Evolutionary conservation across 495 filamentous ascomycete genomes (phyloP), one percentile per base, ranked within the genome.

Genomic region (Xylaria telfairii): DNA sequence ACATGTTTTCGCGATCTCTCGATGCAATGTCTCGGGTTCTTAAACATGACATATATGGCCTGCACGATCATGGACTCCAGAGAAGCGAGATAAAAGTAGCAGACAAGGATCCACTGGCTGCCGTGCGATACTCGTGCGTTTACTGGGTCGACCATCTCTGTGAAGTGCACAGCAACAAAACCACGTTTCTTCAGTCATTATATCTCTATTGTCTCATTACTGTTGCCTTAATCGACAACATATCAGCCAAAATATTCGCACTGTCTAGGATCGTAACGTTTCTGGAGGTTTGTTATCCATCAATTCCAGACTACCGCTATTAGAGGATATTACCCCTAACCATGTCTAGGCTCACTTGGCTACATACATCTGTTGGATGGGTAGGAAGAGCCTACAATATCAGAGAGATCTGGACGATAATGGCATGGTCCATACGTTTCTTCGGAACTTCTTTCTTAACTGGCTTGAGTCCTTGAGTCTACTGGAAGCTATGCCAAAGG

Each of bases 101-200:
- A 8, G 30, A 69, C 10, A 69, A 74, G 5, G 78, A 82, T 68
- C 79, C 79, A 41, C 47, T 82, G 53, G 76, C 73, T 2, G 30
- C 70, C 44, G 32, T 74, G 57, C 74, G 72, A 32, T 84, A 84
- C 67, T 74, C 81, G 2, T 83, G 81, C 66, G 28, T 80, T 47
- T 79, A 78, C 69, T 84, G 80, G 82, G 69, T 77, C 64, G 71
- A 79, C 39, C 81, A 83, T 71, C 57, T 78, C 37, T 15, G 21
- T 26, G 47, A 21, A 4, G 42, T 12, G 42, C 2, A 46, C 12
- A 46, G 5, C 12, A 42, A 32, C 21, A 32, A 19, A 32, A 3
- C 3, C 34, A 37, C 34, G 8, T 37, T n/a, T n/a, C n/a, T n/a
- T n/a, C n/a, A n/a, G n/a, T n/a, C n/a, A n/a, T n/a, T n/a, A n/a